Base-by-base conservation (phyloP, 257 asterid species). In the Plantago elongata region DNA sequence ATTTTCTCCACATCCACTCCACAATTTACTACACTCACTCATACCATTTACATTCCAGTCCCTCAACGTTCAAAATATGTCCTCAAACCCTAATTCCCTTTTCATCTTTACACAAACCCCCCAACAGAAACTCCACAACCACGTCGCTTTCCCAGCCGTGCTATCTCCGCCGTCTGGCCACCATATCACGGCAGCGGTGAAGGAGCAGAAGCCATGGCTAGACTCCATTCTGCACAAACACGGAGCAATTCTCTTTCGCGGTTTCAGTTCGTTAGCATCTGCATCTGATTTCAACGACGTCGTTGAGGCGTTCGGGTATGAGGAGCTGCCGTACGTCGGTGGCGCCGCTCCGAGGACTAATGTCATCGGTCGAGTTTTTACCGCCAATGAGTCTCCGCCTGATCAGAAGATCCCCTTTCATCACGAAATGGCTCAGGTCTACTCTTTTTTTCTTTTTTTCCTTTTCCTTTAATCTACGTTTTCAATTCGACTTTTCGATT, bases 361-460 rank as follows among this genome's bases (percentile, higher is more conserved):
- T 57, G 86, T 91, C 38, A 81, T 84, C 29, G 96, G 95, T 48
- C 87, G 96, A 54, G 98, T 91, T 57, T 91, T 79, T 57, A 91
- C 95, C 0, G 88, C 98, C 51, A 91, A 91, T 27, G 95, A 91
- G 57, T 84, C 96, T 52, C 96, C 98, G 3, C 96, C 96, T 37
- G 92, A 88, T 74, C 81, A 84, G 68, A 88, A 88, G 67, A 86
- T 91, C 62, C 89, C 82, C 3, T 89, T 84, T 49, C 95, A 89
- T 72, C 95, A 87, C 44, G 97, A 89, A 66, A 81, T 87, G 95
- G 86, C 94, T 62, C 95, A 86, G 85, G 95, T 86, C 9, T 38
- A 1, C 5, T 22, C 6, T 9, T 57, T n/a, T 52, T 22, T 18
- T 18, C 13, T 54, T 54, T 54, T 54, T 11, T 0, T 2, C 27